Base-by-base conservation (phyloP, 164 flowering plant species). In the Dillenia suffruticosa region DNA sequence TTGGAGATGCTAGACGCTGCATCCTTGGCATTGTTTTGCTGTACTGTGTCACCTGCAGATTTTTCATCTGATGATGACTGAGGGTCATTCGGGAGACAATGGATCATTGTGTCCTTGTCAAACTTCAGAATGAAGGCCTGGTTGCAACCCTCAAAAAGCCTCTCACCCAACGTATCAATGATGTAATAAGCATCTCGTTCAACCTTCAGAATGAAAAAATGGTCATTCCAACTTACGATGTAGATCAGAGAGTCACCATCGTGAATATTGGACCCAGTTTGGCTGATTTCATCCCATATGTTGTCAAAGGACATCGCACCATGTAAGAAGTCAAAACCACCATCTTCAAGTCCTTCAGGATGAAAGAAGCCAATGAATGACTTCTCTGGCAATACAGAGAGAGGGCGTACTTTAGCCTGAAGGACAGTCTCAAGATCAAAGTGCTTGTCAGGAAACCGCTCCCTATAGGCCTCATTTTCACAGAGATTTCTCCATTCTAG, bases 361-460 rank as follows among this genome's bases (percentile, higher is more conserved):
- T 84, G 92, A 71, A 95, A 95, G 74, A 95, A 95, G 12, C 99
- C 99, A 54, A 95, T 73, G 56, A 88, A 88, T 26, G 99, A 89
- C 63, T 87, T 90, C 48, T 71, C 79, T 9, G 85, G 84, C 43
- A 73, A 69, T 1, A 92, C 97, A 43, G 87, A 70, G 43, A 95
- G 83, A 3, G 85, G 78, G 1, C 97, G 86, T 17, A 83, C 76
- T 65, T 92, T 84, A 64, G 97, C 97, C 69, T 85, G 85, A 16
- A 95, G 79, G 51, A 95, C 96, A 3, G 99, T 90, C 44, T 95
- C 99, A 4, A 95, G 87, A 71, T 95, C 99, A 72, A 92, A 92
- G 76, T 95, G 99, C 76, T 83, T 87, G 81, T 95, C 99, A 46
- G 99, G 96, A 44, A 92, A 95, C 8, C 74, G 64, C 59, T 79